Conservation (phyloP, 306 rosid species). For the Dalbergia cochinchinensis region DNA sequence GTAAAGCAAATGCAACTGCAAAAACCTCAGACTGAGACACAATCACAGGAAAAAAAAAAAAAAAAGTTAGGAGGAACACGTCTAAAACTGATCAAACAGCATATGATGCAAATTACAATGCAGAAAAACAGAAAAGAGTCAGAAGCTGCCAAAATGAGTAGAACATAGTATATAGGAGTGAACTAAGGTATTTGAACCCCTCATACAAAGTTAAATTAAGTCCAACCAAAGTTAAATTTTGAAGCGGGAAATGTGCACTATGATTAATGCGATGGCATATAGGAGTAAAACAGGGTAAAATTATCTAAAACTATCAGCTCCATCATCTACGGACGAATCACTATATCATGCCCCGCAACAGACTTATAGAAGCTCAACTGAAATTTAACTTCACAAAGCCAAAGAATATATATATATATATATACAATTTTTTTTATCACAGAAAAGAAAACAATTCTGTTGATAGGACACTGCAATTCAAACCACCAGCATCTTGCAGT, state of each 20-base stretch:
- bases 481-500: conserved; percentile 36
- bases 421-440: conserved; percentile 8
- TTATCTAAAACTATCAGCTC: conserved; percentile 1
- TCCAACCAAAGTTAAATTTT: not conserved
- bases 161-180: conserved; percentile 4
- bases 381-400: conserved; percentile 28
- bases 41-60: conserved; percentile 5
- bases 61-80: conserved; percentile 38
- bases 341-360: not conserved
- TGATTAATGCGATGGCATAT: conserved; percentile 14
- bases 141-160: conserved; percentile 11
- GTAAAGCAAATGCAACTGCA: conserved; percentile 97
- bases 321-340: conserved; percentile 7
- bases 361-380: conserved; percentile 7
- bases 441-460: conserved; percentile 18
- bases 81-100: conserved; percentile 2
- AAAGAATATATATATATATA: not conserved
- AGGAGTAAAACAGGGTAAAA: not conserved
- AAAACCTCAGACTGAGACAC: conserved; percentile 89
- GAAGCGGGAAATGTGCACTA: conserved; percentile 6
- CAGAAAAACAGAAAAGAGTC: conserved; percentile 7
- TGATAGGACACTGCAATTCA: not conserved
- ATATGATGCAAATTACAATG: conserved; percentile 10
- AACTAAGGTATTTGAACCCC: not conserved
- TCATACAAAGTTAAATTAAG: not conserved